A percentile compares a stretch with the other conserved stretches of the same genome.
phyloP scores from a whole-genome alignment of 1,139 yeast species.

The Debaryomyces singareniensis region DNA sequence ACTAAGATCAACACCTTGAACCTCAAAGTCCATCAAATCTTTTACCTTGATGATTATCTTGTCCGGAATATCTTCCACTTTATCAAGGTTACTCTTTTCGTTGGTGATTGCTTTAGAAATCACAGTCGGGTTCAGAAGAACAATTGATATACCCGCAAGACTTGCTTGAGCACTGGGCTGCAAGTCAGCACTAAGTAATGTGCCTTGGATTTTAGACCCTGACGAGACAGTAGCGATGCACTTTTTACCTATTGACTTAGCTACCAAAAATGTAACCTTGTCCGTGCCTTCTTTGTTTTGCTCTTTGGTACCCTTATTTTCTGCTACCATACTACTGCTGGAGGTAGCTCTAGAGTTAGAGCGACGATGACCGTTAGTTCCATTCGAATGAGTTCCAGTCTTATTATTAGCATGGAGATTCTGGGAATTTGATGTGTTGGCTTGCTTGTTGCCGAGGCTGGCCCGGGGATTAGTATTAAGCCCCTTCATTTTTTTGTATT shows the following conservation, averaged over 20 bases:
- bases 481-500: no score
- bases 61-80: constrained; percentile 29
- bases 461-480: no score
- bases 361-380: constrained; percentile 20
- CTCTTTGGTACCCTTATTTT: constrained; percentile 3
- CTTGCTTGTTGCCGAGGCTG: no score
- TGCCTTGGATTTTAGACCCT: constrained; percentile 59
- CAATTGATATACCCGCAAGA: constrained; percentile 37
- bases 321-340: constrained; percentile 2
- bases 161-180: constrained; percentile 9
- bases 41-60: constrained; percentile 48
- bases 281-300: constrained; percentile 22
- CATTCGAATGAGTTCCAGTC: constrained; percentile 11
- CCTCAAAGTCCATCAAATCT: constrained; percentile 60
- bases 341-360: constrained; percentile 16
- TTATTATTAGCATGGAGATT: constrained; percentile 13
- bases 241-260: constrained; percentile 51
- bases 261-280: constrained; percentile 42
- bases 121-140: constrained; percentile 41
- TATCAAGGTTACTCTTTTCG: constrained; percentile 25
- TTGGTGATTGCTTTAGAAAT: constrained; percentile 26
- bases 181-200: constrained; percentile 33
- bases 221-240: constrained; percentile 56
- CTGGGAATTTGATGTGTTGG: no score
- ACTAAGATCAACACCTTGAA: constrained; percentile 39